Base-by-base conservation (phyloP, 176 grass and related monocot genomes). In the Bromus sterilis region DNA sequence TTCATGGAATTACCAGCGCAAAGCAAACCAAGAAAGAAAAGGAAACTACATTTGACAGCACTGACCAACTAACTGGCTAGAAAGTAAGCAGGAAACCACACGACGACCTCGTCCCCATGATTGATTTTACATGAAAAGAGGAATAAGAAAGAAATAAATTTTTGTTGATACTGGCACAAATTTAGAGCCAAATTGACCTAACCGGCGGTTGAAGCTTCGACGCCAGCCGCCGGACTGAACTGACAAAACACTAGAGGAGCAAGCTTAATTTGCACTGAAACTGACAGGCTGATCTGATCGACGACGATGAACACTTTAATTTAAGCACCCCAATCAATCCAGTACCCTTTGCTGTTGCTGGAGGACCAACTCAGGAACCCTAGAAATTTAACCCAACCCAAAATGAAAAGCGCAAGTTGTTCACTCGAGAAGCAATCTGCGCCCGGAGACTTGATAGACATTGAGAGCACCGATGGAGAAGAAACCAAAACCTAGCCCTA, bases 401-500 rank as follows among this genome's bases (percentile, higher is more conserved):
- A 32, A 4, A 1, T 11, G 1, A 7, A 1, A 37, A 41, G 39
- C 9, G 18, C 6, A 53, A 26, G 56, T 18, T 51, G 75, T 61
- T n/a, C 4, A 26, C 24, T 37, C n/a, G n/a, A n/a, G 53, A 79
- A 34, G 59, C 59, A 78, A 29, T 4, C 35, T 11, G 60, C 59
- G 53, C 75, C 71, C 36, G 51, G 63, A 59, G 61, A n/a, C n/a
- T n/a, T n/a, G n/a, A n/a, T n/a, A n/a, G n/a, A n/a, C n/a, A n/a
- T 43, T 43, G 83, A 78, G n/a, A n/a, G n/a, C 36, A 84, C 11
- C 23, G 32, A 61, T 7, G 51, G 21, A 87, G 80, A 76, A 79
- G 39, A 44, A 82, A n/a, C n/a, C n/a, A 88, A 87, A 58, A 83
- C 85, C 82, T 79, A 87, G 61, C 64, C 41, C 88, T 90, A 90